These are phyloP conservation scores for Ophiostoma triangulosporum DNA, from an alignment of 2,329 filamentous ascomycete genomes.

Conservation along the genomic window DNA sequence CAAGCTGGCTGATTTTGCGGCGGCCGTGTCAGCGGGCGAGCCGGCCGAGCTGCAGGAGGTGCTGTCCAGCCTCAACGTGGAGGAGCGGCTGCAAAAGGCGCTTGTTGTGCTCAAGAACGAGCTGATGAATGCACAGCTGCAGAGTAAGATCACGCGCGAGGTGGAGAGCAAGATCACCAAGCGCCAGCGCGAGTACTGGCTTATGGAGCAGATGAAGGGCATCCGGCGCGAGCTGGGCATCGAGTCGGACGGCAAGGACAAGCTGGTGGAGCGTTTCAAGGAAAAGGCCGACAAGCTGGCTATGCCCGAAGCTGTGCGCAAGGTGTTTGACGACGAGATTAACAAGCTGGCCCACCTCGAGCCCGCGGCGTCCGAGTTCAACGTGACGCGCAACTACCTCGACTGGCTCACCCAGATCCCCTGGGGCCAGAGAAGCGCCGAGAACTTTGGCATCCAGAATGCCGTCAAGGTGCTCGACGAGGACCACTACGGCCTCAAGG, in stretches of 20 bases:
- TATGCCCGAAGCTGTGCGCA: conserved; percentile 93
- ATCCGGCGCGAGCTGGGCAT: conserved; percentile 91
- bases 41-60: conserved; percentile 87
- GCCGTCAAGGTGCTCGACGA: conserved; percentile 85
- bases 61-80: conserved; percentile 75
- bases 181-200: conserved; percentile 91
- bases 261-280: conserved; percentile 93
- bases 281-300: conserved; percentile 86
- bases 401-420: conserved; percentile 98
- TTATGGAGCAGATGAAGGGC: conserved; percentile 99
- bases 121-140: conserved; percentile 92
- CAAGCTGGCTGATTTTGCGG: conserved; percentile 92
- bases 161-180: conserved; percentile 97
- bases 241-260: conserved; percentile 96
- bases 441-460: conserved; percentile 92
- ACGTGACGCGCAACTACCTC: conserved; percentile 93
- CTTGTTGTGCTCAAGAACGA: conserved; percentile 92
- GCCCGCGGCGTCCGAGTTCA: conserved; percentile 92
- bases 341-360: conserved; percentile 95
- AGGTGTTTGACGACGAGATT: conserved; percentile 95
- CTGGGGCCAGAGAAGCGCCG: conserved; percentile 87
- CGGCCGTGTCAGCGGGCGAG: conserved; percentile 89
- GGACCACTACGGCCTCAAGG: conserved; percentile 92
- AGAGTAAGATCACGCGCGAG: conserved; percentile 95
- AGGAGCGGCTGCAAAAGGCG: conserved; percentile 83